A percentile compares a stretch with the other conserved stretches of the same genome.
phyloP scores from a whole-genome alignment of 2,329 filamentous ascomycete species.

The Stachybotrys chlorohalonatus region DNA sequence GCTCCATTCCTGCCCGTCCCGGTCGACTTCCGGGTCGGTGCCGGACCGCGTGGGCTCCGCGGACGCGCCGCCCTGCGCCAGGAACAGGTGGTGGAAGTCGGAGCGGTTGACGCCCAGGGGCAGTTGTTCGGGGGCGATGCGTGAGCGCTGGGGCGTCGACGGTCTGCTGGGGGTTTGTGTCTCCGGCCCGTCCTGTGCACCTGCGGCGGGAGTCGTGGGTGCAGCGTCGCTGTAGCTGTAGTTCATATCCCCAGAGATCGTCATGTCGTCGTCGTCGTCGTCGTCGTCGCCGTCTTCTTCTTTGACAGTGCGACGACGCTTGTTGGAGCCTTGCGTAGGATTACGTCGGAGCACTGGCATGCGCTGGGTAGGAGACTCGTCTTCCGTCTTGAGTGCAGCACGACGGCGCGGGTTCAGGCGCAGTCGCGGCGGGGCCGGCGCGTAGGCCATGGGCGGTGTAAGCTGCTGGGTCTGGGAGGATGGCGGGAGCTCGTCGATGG shows the following conservation, averaged over 20 bases:
- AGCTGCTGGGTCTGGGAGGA: slow-evolving; percentile 31
- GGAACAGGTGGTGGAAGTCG: slow-evolving; percentile 46
- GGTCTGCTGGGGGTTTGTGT: slow-evolving; percentile 20
- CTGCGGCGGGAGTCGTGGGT: not conserved
- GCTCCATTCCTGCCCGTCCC: slow-evolving; percentile 45
- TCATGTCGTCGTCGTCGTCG: slow-evolving; percentile 12
- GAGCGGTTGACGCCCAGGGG: slow-evolving; percentile 49
- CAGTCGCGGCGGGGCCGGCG: slow-evolving; percentile 42
- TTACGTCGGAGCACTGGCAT: slow-evolving; percentile 45
- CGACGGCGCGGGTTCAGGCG: slow-evolving; percentile 38
- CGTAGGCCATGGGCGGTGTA: slow-evolving; percentile 46
- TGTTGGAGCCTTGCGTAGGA: slow-evolving; percentile 39
- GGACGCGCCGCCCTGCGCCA: slow-evolving; percentile 15
- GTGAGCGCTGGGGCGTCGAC: slow-evolving; percentile 50
- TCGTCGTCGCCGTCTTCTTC: slow-evolving; percentile 35
- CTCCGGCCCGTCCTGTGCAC: not conserved
- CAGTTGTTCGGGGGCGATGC: slow-evolving; percentile 50
- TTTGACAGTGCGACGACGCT: slow-evolving; percentile 39
- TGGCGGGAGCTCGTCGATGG: slow-evolving; percentile 19
- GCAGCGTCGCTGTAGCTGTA: slow-evolving; percentile 22
- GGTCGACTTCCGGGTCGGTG: slow-evolving; percentile 32
- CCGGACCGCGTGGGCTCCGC: slow-evolving; percentile 15
- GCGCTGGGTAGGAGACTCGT: slow-evolving; percentile 23
- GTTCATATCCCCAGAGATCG: not conserved
- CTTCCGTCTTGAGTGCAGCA: slow-evolving; percentile 13